Percentiles rank a stretch among this genome's conserved stretches.
Conservation (phyloP, 176 grass and related monocot species). For the Otatea glauca region DNA sequence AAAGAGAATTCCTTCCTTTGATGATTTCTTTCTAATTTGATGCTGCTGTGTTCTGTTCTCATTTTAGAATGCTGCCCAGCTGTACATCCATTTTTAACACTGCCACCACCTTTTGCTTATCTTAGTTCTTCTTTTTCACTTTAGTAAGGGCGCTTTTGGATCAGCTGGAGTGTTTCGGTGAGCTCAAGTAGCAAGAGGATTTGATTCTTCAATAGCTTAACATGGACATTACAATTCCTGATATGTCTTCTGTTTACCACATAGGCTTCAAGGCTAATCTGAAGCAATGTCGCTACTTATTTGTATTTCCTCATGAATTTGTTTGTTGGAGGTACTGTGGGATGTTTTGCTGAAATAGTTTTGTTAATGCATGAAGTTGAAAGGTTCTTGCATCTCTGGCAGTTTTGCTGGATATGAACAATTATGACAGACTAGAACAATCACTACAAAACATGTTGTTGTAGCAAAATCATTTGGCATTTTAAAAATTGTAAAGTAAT, state of each 20-base stretch:
- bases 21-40: no score
- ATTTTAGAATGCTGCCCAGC: no score
- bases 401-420: neutral
- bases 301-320: neutral
- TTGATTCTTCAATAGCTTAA: neutral
- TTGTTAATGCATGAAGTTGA: neutral
- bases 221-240: neutral
- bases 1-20: no score
- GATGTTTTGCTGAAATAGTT: neutral
- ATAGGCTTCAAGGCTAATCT: conserved; percentile 23
- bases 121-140: no score
- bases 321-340: no score
- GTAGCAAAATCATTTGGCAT: neutral
- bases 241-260: neutral
- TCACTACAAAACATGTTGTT: neutral
- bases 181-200: no score
- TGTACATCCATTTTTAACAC: no score
- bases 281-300: neutral
- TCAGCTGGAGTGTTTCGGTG: no score
- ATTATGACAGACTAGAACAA: neutral
- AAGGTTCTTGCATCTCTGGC: neutral
- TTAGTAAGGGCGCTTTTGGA: no score
- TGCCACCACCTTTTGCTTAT: no score
- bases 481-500: neutral
- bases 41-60: no score